Base-by-base conservation (phyloP, 176 grass and related monocot species). In the Paspalum notatum region DNA sequence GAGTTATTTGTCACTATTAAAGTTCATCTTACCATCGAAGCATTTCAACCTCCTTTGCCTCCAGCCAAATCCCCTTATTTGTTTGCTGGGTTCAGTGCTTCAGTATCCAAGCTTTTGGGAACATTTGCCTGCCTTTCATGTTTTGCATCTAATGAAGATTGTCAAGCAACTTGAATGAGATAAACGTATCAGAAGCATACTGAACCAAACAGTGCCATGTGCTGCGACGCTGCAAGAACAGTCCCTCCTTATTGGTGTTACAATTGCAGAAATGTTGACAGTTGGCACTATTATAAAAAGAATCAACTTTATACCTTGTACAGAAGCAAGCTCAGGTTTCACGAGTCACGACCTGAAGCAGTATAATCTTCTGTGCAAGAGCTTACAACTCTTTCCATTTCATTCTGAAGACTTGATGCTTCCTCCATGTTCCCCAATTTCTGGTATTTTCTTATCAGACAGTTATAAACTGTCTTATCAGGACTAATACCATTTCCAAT, bases 371-470 rank as follows among this genome's bases (percentile, higher is more conserved):
- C 71, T 71, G 38, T 75, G 87, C 41, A 74, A 77, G 87, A 88
- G 21, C 52, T 53, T 26, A 94, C 27, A 89, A 81, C 84, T 41
- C 18, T 76, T 66, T 83, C 83, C 86, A 95, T 95, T 80, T 95
- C 92, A 87, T 85, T 91, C 83, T 84, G 88, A 79, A 98, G 81
- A 79, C 59, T 71, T 38, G 80, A 50, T 25, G 84, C 84, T 82
- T 91, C 87, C 58, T 95, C 88, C 62, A 91, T 68, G 79, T 95
- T 66, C 43, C 88, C 95, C 75, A 93, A 60, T 85, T 91, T 98
- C 4, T 72, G 57, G 70, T 93, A 93, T 84, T 91, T 91, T 74
- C 74, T 95, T 83, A 94, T 93, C 54, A 98, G 72, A 85, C 92
- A 98, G 74, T 89, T 91, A 66, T 98, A 95, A 72, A 91, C 79